Evolutionary conservation across 495 filamentous ascomycete species (phyloP).

Genomic region (Aspergillus diversus): DNA sequence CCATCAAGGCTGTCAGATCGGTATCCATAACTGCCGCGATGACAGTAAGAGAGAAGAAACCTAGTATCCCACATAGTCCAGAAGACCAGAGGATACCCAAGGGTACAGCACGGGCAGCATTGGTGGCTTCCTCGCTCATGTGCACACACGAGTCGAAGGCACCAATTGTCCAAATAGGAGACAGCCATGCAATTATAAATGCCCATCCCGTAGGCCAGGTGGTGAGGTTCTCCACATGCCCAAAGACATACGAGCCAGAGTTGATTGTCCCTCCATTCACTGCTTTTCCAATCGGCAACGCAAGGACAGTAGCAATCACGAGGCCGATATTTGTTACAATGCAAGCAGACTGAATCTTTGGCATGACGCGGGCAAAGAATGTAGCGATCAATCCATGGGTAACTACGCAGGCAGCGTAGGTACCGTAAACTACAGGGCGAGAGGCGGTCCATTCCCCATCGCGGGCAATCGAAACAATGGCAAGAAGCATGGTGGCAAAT

Average conservation of each 20-base stretch:
- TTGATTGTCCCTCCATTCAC: conserved; percentile 39
- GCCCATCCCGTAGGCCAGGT: conserved; percentile 65
- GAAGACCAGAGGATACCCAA: conserved; percentile 57
- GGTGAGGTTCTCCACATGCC: conserved; percentile 54
- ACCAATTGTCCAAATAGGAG: conserved; percentile 57
- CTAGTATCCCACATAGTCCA: conserved; percentile 50
- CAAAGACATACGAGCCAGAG: conserved; percentile 45
- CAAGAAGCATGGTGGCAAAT: conserved; percentile 57
- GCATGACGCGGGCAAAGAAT: conserved; percentile 63
- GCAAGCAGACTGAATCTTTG: conserved; percentile 64
- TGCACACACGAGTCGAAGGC: no score
- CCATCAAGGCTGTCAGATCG: conserved; percentile 37
- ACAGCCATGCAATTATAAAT: conserved; percentile 68
- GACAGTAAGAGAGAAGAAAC: conserved; percentile 56
- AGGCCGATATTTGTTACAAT: conserved; percentile 65
- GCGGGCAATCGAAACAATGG: conserved; percentile 61
- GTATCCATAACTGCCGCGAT: conserved; percentile 43
- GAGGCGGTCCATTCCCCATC: conserved; percentile 66
- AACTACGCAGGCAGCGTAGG: conserved; percentile 61
- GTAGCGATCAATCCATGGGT: conserved; percentile 63
- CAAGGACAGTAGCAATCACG: conserved; percentile 65
- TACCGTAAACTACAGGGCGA: conserved; percentile 61
- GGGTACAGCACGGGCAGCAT: conserved; percentile 57
- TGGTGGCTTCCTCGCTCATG: no score
- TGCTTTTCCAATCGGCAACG: conserved; percentile 60